A percentile compares a stretch with the other conserved stretches of the same genome.
Evolutionary conservation across 164 flowering plant genomes (phyloP).

Genomic region (Houttuynia cordata): DNA sequence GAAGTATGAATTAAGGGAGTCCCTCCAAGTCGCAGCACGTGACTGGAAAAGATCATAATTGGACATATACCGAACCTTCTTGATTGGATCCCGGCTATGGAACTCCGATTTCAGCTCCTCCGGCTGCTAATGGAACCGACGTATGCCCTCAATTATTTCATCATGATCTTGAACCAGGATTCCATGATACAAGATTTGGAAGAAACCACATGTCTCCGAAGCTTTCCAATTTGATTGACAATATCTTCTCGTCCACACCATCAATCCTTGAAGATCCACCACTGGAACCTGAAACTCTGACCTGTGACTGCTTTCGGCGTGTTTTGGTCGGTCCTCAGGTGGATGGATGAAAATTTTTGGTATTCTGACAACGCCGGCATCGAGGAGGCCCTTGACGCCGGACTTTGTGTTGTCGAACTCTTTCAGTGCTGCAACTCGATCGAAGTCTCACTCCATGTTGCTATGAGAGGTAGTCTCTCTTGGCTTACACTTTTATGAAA

Average conservation of each 20-base stretch:
- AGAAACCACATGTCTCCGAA: constrained; percentile 34
- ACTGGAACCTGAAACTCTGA: constrained; percentile 8
- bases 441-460: constrained; percentile 1
- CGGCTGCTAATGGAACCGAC: constrained; percentile 30
- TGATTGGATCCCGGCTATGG: constrained; percentile 20
- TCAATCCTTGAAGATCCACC: constrained; percentile 13
- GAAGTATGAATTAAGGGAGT: constrained; percentile 12
- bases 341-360: constrained; percentile 11
- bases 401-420: constrained; percentile 11
- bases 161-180: constrained; percentile 22
- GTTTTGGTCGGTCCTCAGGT: constrained; percentile 1
- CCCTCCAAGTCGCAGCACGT: constrained; percentile 26
- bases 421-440: constrained; percentile 8
- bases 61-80: constrained; percentile 11
- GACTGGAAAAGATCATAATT: constrained; percentile 21
- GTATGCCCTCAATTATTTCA: constrained; percentile 24
- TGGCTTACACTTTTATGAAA: too few relatives aligned
- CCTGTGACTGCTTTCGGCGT: neutral
- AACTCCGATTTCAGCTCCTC: constrained; percentile 18
- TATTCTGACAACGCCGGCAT: constrained; percentile 6
- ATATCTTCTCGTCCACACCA: constrained; percentile 10
- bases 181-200: constrained; percentile 45
- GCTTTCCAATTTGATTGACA: constrained; percentile 20
- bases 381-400: constrained; percentile 16
- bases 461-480: too few relatives aligned